Evolutionary conservation across 2,329 filamentous ascomycete species (phyloP).

Genomic region (Pseudogymnoascus sp.): DNA sequence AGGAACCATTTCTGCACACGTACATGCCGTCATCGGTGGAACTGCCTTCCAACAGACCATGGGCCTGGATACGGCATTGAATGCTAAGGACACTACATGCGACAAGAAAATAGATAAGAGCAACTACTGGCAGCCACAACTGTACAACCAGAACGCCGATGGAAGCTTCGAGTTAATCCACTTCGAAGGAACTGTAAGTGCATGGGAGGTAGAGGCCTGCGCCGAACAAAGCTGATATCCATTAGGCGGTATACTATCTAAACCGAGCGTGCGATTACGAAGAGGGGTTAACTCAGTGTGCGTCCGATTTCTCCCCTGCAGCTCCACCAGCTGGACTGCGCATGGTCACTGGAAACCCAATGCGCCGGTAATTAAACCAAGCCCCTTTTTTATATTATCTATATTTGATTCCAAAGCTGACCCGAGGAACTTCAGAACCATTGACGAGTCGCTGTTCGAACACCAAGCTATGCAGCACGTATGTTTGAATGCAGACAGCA

Average conservation of each 20-base stretch:
- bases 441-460: background rate
- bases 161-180: slow-evolving; percentile 15
- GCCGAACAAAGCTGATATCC: background rate
- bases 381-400: background rate
- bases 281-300: background rate
- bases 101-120: slow-evolving; percentile 17
- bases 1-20: slow-evolving; percentile 15
- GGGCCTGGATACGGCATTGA: slow-evolving; percentile 9
- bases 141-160: slow-evolving; percentile 15
- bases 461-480: slow-evolving; percentile 7
- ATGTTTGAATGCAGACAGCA: background rate
- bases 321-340: slow-evolving; percentile 16
- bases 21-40: slow-evolving; percentile 20
- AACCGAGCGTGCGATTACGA: slow-evolving; percentile 13
- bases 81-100: slow-evolving; percentile 16
- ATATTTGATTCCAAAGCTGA: background rate
- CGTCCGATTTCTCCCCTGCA: slow-evolving; percentile 5
- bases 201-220: background rate
- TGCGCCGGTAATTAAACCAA: slow-evolving; percentile 9
- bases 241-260: slow-evolving; percentile 18
- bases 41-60: slow-evolving; percentile 19
- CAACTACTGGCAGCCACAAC: slow-evolving; percentile 17
- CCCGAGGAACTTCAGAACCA: background rate
- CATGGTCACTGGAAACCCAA: slow-evolving; percentile 19
- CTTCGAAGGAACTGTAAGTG: slow-evolving; percentile 12